Base-by-base conservation (phyloP, 2,329 filamentous ascomycete genomes). In the Thielaviopsis ethacetica region DNA sequence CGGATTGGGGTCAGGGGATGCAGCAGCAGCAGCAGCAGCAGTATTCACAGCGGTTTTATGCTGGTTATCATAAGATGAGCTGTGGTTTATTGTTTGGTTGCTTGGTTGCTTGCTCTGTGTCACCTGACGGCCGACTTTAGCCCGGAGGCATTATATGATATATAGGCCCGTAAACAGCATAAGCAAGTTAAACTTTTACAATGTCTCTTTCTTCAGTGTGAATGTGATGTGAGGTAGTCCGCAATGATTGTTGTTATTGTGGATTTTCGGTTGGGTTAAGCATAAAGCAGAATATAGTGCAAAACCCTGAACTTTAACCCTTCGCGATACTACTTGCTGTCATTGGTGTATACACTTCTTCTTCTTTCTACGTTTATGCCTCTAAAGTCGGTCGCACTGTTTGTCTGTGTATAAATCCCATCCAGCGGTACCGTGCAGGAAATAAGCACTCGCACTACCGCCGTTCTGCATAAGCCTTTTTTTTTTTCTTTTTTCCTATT, bases 151-250 rank as follows among this genome's bases (percentile, higher is more conserved):
- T 56, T 58, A 58, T 61, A 59, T 54, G 55, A 49, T 53, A 54
- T 41, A 60, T 60, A 60, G 52, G 55, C 58, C 49, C 53, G 19
- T 26, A 60, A 62, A 59, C 56, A 54, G 52, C 58, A 58, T 60
- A 60, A 58, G 38, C 58, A 55, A 54, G 58, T 59, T 56, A 62
- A 62, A 57, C 51, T 44, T n/a, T 44, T 15, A 1, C 2, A n/a
- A 17, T 17, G 15, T 44, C 17, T 44, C 38, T 44, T n/a, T 15
- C 10, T 44, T 7, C n/a, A 44, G n/a, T n/a, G 38, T 44, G 38
- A 44, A 34, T 34, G 10, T 34, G 30, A 34, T 34, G 30, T 34
- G 30, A 34, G 3, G 30, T 34, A 34, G 6, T 34, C 10, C 2
- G 30, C 30, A 2, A 12, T 4, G 30, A 34, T 34, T 34, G 30